Percentiles rank a stretch among this genome's conserved stretches.
Evolutionary conservation across 1,284 basidiomycete genomes (phyloP).

Genomic region (Cryptococcus sp.): DNA sequence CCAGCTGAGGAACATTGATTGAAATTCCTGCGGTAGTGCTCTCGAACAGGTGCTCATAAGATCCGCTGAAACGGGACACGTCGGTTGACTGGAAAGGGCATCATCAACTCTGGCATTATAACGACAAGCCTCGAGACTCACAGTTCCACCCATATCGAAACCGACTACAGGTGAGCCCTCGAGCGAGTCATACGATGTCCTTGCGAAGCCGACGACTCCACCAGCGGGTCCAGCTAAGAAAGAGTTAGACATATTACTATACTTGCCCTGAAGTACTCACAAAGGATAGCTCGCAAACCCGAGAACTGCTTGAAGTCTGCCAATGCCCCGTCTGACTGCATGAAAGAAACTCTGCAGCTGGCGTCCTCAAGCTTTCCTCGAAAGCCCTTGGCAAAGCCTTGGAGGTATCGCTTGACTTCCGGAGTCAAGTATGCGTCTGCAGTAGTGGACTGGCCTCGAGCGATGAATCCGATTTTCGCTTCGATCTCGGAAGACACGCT

Average conservation of each 20-base stretch:
- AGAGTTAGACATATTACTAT: background rate
- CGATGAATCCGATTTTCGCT: constrained; percentile 57
- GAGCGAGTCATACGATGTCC: constrained; percentile 43
- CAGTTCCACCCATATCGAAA: constrained; percentile 59
- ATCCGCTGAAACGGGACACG: constrained; percentile 60
- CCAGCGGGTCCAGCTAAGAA: constrained; percentile 56
- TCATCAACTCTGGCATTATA: background rate
- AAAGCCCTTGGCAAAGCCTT: constrained; percentile 53
- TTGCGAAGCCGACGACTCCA: constrained; percentile 58
- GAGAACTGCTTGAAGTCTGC: constrained; percentile 38
- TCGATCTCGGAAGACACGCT: constrained; percentile 39
- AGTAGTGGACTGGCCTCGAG: constrained; percentile 56
- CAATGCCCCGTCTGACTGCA: constrained; percentile 55
- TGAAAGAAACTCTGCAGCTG: constrained; percentile 53
- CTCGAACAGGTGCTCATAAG: constrained; percentile 45
- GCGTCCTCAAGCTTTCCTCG: constrained; percentile 46
- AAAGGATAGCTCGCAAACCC: constrained; percentile 43
- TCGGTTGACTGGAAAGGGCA: constrained; percentile 59
- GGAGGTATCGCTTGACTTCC: constrained; percentile 53
- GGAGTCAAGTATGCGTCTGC: constrained; percentile 60
- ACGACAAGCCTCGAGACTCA: background rate
- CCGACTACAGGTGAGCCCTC: constrained; percentile 43
- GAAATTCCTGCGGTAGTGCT: constrained; percentile 77
- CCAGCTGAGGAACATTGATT: constrained; percentile 39
- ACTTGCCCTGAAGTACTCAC: constrained; percentile 17